Percentiles rank a stretch among this genome's conserved stretches.
phyloP scores from a whole-genome alignment of 495 filamentous ascomycete genomes.

The Aspergillus funiculosus region DNA sequence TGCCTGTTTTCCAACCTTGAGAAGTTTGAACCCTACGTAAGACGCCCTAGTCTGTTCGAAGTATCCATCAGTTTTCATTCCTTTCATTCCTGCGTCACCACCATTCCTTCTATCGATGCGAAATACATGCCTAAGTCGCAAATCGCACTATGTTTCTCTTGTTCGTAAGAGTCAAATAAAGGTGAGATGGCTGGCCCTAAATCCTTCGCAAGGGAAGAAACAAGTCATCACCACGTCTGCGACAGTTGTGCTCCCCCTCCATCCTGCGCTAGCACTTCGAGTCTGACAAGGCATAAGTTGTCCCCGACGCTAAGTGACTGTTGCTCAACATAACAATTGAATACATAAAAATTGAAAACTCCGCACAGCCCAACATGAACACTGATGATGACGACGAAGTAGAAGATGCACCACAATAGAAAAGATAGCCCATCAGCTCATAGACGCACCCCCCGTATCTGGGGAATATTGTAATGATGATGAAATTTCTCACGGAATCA shows the following conservation, averaged over 20 bases:
- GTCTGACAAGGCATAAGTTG: conserved; percentile 6
- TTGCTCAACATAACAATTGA: not conserved
- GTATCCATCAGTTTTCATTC: not conserved
- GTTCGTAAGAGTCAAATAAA: not conserved
- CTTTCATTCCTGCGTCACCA: not conserved
- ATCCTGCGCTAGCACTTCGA: not conserved
- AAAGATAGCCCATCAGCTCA: no score
- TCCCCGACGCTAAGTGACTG: not conserved
- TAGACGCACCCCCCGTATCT: not conserved
- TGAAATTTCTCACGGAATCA: not conserved
- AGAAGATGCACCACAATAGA: no score
- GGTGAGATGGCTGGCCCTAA: not conserved
- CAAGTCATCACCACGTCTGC: not conserved
- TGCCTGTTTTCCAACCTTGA: conserved; percentile 3
- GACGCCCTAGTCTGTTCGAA: no score
- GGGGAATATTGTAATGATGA: conserved; percentile 5
- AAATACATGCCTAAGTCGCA: not conserved
- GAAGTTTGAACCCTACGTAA: no score
- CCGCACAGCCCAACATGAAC: not conserved
- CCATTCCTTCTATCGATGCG: no score
- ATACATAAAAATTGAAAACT: not conserved
- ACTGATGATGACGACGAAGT: not conserved
- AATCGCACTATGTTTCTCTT: not conserved
- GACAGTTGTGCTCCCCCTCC: not conserved
- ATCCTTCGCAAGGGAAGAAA: not conserved